These are phyloP conservation scores for Trichoderma afroharzianum DNA, from an alignment of 2,329 filamentous ascomycete species.

Conservation along the genomic window DNA sequence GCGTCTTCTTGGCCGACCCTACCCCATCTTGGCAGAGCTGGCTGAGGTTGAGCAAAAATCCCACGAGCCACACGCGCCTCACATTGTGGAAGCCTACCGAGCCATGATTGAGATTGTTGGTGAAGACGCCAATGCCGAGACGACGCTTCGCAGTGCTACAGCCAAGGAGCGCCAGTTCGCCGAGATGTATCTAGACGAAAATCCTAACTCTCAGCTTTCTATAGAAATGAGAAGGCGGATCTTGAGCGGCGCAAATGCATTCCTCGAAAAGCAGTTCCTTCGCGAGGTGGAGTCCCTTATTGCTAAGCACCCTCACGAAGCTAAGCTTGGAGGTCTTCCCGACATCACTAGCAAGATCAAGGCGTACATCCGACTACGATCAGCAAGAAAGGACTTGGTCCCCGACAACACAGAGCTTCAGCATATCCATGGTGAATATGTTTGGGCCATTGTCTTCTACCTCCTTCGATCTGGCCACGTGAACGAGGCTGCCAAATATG, in stretches of 20 bases:
- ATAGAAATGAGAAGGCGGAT: slow-evolving; percentile 73
- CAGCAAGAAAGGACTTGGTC: slow-evolving; percentile 76
- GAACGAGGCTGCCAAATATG: slow-evolving; percentile 80
- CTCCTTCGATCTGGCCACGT: slow-evolving; percentile 81
- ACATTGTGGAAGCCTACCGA: slow-evolving; percentile 78
- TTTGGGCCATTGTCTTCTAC: slow-evolving; percentile 94
- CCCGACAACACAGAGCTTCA: slow-evolving; percentile 78
- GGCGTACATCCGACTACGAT: slow-evolving; percentile 81
- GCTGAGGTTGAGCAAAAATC: slow-evolving; percentile 68
- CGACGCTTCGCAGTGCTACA: slow-evolving; percentile 57
- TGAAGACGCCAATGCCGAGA: slow-evolving; percentile 62
- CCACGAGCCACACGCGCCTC: slow-evolving; percentile 66
- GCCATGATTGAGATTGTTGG: slow-evolving; percentile 75
- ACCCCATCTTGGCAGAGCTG: slow-evolving; percentile 73
- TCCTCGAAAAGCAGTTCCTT: slow-evolving; percentile 79
- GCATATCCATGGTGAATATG: slow-evolving; percentile 74
- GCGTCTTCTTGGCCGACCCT: slow-evolving; percentile 62
- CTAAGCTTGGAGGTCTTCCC: slow-evolving; percentile 83
- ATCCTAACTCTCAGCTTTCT: slow-evolving; percentile 59
- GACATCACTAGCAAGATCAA: slow-evolving; percentile 87
- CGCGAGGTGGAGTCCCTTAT: slow-evolving; percentile 73
- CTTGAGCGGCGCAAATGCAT: slow-evolving; percentile 72
- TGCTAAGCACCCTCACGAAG: slow-evolving; percentile 79
- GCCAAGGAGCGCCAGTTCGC: slow-evolving; percentile 75
- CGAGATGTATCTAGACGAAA: slow-evolving; percentile 71